Base-by-base conservation (phyloP, 345 rosid species). In the Bretschneidera sinensis region DNA sequence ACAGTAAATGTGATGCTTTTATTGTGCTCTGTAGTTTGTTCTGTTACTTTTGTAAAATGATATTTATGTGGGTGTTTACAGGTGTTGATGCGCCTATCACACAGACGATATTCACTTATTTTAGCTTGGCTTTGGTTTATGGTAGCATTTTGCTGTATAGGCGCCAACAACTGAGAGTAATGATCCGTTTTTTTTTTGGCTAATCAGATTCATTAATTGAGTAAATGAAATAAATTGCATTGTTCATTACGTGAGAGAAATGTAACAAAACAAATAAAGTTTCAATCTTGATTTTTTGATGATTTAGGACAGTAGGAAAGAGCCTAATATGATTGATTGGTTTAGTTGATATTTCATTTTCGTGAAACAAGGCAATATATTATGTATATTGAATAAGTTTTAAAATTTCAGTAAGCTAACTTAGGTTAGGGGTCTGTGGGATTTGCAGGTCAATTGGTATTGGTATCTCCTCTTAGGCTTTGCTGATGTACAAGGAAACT, bases 41-140 rank as follows among this genome's bases (percentile, higher is more conserved):
- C n/a, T n/a, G n/a, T n/a, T n/a, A n/a, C n/a, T n/a, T n/a, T n/a
- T 21, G 0, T 43, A 17, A 17, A 15, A 25, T 16, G 2, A 15
- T 28, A 16, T 34, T 39, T 11, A 8, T 48, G 17, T n/a, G 19
- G 20, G 28, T 48, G 7, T 54, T 11, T 52, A 50, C 63, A 85
- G 91, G 88, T 39, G 83, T 79, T 54, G 78, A 86, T 76, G 82
- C 82, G 11, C 92, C 88, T 4, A 59, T 83, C 39, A 70, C 83
- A 50, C 92, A 77, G 71, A 51, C 73, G 64, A 25, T 61, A 24
- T 77, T 78, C 67, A 54, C 53, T 68, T 81, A 85, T 74, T 57
- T 69, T 18, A 21, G 59, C 22, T 66, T 83, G 61, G 82, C 85
- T 60, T 25, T 79, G 68, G 71, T 81, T 19, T 83, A 85, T 43